phyloP scores from a whole-genome alignment of 306 rosid species.

The Boehmeria nivea region DNA sequence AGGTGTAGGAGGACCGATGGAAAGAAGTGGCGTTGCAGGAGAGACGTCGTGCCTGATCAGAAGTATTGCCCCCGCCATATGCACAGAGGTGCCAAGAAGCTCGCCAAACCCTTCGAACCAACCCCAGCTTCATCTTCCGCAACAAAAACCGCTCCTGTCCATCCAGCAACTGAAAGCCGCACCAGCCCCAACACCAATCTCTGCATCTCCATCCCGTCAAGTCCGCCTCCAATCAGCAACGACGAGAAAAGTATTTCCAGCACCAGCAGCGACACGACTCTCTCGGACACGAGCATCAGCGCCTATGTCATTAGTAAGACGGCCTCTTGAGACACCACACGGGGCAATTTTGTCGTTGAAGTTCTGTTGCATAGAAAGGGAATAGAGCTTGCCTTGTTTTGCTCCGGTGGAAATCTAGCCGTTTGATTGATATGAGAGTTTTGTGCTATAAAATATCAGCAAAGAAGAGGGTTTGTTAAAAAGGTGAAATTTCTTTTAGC shows the following conservation, averaged over 20 bases:
- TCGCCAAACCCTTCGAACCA: conserved; percentile 18
- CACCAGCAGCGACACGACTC: conserved; percentile 54
- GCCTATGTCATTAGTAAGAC: conserved; percentile 33
- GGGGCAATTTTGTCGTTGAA: neutral
- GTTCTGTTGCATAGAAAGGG: neutral
- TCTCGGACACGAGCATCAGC: conserved; percentile 45
- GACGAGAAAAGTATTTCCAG: conserved; percentile 36
- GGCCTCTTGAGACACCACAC: conserved; percentile 25
- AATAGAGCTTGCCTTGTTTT: neutral
- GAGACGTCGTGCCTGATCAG: conserved; percentile 47
- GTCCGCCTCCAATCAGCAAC: conserved; percentile 17
- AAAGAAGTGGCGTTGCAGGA: conserved; percentile 82
- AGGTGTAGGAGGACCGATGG: conserved; percentile 91
- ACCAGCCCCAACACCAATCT: conserved; percentile 50
- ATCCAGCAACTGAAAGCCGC: conserved; percentile 13
- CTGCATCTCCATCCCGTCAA: conserved; percentile 52
- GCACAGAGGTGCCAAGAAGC: conserved; percentile 79
- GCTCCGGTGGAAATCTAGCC: neutral
- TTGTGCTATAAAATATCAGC: no score
- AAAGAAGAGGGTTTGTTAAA: neutral
- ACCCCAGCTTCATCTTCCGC: conserved; percentile 21
- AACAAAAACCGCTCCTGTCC: conserved; percentile 17
- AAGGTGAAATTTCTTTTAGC: neutral
- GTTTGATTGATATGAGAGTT: neutral
- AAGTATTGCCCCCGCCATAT: conserved; percentile 70